Conservation (phyloP, 176 grass and related monocot species). For the Chrysopogon serrulatus region DNA sequence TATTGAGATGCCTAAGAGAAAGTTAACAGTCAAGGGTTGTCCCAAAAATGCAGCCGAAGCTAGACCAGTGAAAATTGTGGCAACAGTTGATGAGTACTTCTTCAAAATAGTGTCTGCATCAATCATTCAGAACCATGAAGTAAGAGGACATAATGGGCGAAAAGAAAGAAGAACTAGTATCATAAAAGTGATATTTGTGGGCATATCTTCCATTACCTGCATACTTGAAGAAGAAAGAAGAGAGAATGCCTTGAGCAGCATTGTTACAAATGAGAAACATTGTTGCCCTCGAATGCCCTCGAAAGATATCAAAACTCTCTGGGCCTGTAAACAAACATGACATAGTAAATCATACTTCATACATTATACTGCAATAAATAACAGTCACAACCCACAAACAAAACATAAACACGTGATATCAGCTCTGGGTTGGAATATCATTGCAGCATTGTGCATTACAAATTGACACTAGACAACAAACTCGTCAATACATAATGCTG, state of each 20-base stretch:
- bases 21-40: slow-evolving; percentile 92
- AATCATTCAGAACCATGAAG: slow-evolving; percentile 6
- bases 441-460: background rate
- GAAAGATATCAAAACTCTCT: slow-evolving; percentile 88
- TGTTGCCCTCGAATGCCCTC: slow-evolving; percentile 92
- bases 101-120: slow-evolving; percentile 93
- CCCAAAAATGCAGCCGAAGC: slow-evolving; percentile 91
- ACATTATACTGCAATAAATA: slow-evolving; percentile 15
- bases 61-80: slow-evolving; percentile 96
- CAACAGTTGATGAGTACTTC: slow-evolving; percentile 99
- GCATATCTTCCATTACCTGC: slow-evolving; percentile 56
- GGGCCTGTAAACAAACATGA: slow-evolving; percentile 56
- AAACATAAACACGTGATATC: background rate
- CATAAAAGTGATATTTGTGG: background rate
- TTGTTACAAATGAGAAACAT: slow-evolving; percentile 98
- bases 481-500: slow-evolving; percentile 13
- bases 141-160: background rate
- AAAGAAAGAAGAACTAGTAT: background rate
- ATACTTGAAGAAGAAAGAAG: slow-evolving; percentile 99
- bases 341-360: slow-evolving; percentile 25
- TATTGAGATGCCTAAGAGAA: slow-evolving; percentile 91
- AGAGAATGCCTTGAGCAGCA: slow-evolving; percentile 98
- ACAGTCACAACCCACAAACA: background rate
- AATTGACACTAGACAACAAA: background rate
- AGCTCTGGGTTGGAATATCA: background rate